Evolutionary conservation across 164 flowering plant genomes (phyloP), one percentile per base, ranked within the genome.

Genomic region (Macadamia integrifolia): DNA sequence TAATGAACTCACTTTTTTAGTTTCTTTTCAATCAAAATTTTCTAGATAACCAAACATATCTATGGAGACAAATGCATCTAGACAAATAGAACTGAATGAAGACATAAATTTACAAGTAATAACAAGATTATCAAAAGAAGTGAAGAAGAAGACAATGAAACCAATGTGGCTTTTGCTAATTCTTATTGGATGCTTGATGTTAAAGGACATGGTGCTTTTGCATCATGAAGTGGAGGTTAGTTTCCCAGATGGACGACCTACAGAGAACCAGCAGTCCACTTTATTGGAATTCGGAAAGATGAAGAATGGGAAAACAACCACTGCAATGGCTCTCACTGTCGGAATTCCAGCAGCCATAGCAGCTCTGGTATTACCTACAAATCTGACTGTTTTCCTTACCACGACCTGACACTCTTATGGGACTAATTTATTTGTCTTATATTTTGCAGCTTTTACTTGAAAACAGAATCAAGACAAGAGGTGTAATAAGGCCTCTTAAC

Each of bases 291-390:
- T 86, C 64, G 98, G 98, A 65, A 88, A 69, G 80, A 84, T 74
- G 7, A 49, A 77, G 46, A 78, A 84, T 64, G 90, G 87, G 63
- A 86, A 75, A 76, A 76, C 76, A 6, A 80, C 84, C 63, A 80
- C 92, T 52, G 96, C 98, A 31, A 93, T 93, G 98, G 96, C 95
- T 68, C 80, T 85, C 59, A 91, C 97, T 13, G 97, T 94, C 48
- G 98, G 97, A 60, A 81, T 92, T 79, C 98, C 97, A 13, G 97
- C 88, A 35, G 98, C 96, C 57, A 86, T 88, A 53, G 98, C 95
- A 78, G 94, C 98, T 78, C 80, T 94, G 90, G 98, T 91, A 84
- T 63, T 31, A 17, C 40, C 17, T 23, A 44, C 31, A 43, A 31
- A 35, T 31, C 31, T 65, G 9, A 43, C 46, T 2, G 18, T 31